Conservation (phyloP, 2,329 filamentous ascomycete species). For the Aspergillus eucalypticola region DNA sequence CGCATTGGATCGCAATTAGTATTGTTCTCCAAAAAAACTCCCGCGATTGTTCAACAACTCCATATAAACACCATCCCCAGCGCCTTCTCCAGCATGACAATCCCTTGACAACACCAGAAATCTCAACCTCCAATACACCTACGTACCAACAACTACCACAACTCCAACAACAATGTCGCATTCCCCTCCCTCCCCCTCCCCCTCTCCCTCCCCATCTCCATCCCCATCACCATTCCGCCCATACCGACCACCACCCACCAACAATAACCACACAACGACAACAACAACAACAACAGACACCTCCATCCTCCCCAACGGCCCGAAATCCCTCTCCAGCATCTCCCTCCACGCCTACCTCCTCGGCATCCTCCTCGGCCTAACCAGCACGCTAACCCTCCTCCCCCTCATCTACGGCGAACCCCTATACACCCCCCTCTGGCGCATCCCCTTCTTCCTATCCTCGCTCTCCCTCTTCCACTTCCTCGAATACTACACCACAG, state of each 20-base stretch:
- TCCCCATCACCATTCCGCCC: slow-evolving; percentile 21
- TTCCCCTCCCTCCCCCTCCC: neutral
- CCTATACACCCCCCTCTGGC: slow-evolving; percentile 51
- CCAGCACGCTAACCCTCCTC: slow-evolving; percentile 30
- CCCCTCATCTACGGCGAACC: slow-evolving; percentile 13
- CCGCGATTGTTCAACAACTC: neutral
- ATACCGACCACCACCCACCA: slow-evolving; percentile 10
- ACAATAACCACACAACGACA: slow-evolving; percentile 1
- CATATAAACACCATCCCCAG: neutral
- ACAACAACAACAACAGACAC: slow-evolving; percentile 24
- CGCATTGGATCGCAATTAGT: slow-evolving; percentile 2
- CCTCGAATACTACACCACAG: slow-evolving; percentile 91
- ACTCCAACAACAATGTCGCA: neutral
- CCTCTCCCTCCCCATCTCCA: neutral
- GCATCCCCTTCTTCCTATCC: slow-evolving; percentile 54
- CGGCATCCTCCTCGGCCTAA: slow-evolving; percentile 43
- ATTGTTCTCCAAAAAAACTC: slow-evolving; percentile 8
- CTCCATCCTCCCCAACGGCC: slow-evolving; percentile 39
- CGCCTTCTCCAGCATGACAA: neutral
- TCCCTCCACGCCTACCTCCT: slow-evolving; percentile 48
- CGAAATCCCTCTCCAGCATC: slow-evolving; percentile 47
- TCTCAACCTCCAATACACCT: neutral
- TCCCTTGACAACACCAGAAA: neutral
- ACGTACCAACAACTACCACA: slow-evolving; percentile 3
- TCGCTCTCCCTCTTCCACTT: slow-evolving; percentile 85